A percentile compares a stretch with the other conserved stretches of the same genome.
These are phyloP conservation scores for Ehretia macrophylla DNA, from an alignment of 257 asterid genomes.

Conservation along the genomic window DNA sequence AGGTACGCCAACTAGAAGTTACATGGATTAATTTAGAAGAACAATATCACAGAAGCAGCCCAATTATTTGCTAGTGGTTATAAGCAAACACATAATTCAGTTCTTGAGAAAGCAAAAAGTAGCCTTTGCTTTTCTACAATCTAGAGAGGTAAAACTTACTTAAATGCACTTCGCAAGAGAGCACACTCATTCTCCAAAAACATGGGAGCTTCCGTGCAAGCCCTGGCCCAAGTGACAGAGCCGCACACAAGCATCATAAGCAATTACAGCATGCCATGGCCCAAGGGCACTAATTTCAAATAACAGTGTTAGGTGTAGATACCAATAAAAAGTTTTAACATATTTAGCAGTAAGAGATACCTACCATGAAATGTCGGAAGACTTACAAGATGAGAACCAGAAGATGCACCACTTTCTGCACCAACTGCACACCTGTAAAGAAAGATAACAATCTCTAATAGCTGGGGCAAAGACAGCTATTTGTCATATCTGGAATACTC, in stretches of 20 bases:
- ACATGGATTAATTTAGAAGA: too few relatives aligned
- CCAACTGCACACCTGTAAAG: constrained; percentile 23
- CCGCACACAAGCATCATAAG: constrained; percentile 55
- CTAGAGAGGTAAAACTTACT: constrained; percentile 18
- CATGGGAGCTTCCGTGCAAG: constrained; percentile 57
- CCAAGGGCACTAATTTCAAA: constrained; percentile 38
- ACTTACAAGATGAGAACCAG: constrained; percentile 31
- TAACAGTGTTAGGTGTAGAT: constrained; percentile 3
- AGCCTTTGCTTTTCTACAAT: too few relatives aligned
- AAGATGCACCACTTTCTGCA: constrained; percentile 28
- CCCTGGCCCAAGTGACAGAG: constrained; percentile 58
- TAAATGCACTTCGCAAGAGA: constrained; percentile 38
- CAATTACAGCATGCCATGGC: constrained; percentile 49
- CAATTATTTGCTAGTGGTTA: too few relatives aligned
- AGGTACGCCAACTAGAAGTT: too few relatives aligned
- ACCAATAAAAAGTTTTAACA: neutral
- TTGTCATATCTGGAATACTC: neutral
- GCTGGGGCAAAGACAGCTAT: neutral
- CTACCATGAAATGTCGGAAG: constrained; percentile 52
- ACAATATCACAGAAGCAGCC: too few relatives aligned
- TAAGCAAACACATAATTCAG: too few relatives aligned
- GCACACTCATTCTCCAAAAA: constrained; percentile 49
- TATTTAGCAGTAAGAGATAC: constrained; percentile 14
- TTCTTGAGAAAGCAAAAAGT: too few relatives aligned
- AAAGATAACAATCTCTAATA: neutral